A percentile compares a stretch with the other conserved stretches of the same genome.
phyloP scores from a whole-genome alignment of 192 early-diverging fungal species.

The Coemansia sp. region DNA sequence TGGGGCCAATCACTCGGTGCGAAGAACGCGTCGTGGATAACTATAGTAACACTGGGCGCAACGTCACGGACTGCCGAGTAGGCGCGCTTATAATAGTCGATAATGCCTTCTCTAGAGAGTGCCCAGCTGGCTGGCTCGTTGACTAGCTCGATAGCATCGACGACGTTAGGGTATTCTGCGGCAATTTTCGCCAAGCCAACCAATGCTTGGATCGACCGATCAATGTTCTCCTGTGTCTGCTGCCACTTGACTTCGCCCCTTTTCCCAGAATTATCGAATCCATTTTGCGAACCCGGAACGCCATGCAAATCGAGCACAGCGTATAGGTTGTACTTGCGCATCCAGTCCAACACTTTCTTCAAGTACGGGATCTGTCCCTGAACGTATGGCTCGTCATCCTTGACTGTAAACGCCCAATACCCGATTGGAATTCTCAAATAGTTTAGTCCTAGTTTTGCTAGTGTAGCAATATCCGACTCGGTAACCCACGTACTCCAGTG shows the following conservation, averaged over 20 bases:
- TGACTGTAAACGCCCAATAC: slow-evolving; percentile 63
- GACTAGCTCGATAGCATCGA: slow-evolving; percentile 50
- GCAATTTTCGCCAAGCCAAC: slow-evolving; percentile 56
- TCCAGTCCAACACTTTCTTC: slow-evolving; percentile 45
- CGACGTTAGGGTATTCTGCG: slow-evolving; percentile 37
- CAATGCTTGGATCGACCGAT: slow-evolving; percentile 60
- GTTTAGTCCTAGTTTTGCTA: slow-evolving; percentile 57
- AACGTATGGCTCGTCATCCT: slow-evolving; percentile 61
- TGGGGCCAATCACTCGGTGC: slow-evolving; percentile 43
- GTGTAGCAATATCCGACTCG: slow-evolving; percentile 56
- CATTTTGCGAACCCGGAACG: slow-evolving; percentile 67
- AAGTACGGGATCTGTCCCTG: slow-evolving; percentile 51
- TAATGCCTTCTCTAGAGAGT: slow-evolving; percentile 33
- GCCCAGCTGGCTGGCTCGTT: slow-evolving; percentile 61
- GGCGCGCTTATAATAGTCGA: slow-evolving; percentile 49
- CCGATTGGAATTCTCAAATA: slow-evolving; percentile 66
- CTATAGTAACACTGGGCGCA: slow-evolving; percentile 37
- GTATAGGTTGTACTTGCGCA: slow-evolving; percentile 56
- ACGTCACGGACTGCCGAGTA: slow-evolving; percentile 47
- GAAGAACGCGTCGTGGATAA: slow-evolving; percentile 57
- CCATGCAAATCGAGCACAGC: slow-evolving; percentile 66
- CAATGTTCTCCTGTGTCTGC: slow-evolving; percentile 53
- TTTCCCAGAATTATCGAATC: slow-evolving; percentile 63
- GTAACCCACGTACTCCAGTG: slow-evolving; percentile 66
- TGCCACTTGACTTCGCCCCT: slow-evolving; percentile 58